Evolutionary conservation across 2,329 filamentous ascomycete genomes (phyloP), one percentile per base, ranked within the genome.

Genomic region (Neoscytalidium dimidiatum): DNA sequence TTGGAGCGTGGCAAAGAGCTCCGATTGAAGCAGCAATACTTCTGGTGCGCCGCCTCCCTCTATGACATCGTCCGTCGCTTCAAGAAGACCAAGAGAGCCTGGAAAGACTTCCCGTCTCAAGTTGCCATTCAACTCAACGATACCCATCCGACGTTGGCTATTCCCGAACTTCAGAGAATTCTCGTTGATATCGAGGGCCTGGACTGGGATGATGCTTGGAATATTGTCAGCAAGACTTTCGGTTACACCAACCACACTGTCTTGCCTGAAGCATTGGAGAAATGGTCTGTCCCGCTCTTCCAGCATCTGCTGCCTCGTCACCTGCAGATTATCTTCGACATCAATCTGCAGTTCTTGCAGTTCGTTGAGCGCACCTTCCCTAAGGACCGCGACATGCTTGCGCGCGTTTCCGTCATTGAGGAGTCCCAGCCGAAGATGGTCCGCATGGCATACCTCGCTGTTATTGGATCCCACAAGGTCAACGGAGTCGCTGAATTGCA

Each of bases 181-280:
- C 82, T 99, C 66, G 79, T 96, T 66, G 95, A 99, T 74, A 80
- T 90, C 7, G 95, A 99, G 80, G 92, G 92, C 4, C 86, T 99
- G 5, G 90, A 94, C 23, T 99, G 95, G 95, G 91, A 97, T 70
- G 86, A 91, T 70, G 94, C 94, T 1, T 99, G 95, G 95, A 84
- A 82, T 60, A 95, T 85, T 66, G 82, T 85, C 4, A 79, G 79
- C 63, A 81, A 82, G 73, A 84, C 87, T 1, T 99, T 99, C 74
- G 92, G 94, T 69, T 99, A 99, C 82, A 98, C 95, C 69, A 99
- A 99, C 80, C 95, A 99, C 80, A 99, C 95, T 0, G 95, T 99
- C 63, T 88, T 99, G 58, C 94, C 95, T 0, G 95, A 99, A 79
- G 95, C 95, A 28, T 82, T 98, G 52, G 95, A 99, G 86, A 99